These are phyloP conservation scores for Zoysia japonica DNA, from an alignment of 176 grass and related monocot genomes.

Conservation along the genomic window DNA sequence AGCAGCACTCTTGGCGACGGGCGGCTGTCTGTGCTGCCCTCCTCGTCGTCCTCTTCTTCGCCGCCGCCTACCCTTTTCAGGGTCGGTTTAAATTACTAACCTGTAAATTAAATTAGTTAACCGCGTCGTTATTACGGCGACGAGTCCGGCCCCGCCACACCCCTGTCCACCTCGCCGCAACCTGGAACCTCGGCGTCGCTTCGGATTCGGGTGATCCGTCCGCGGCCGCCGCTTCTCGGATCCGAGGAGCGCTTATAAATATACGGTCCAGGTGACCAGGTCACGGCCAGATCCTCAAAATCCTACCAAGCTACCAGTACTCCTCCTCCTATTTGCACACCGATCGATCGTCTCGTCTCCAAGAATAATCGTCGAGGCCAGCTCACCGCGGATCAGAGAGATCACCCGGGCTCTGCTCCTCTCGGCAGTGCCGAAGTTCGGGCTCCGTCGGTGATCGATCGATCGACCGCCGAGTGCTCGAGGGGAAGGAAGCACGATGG, in stretches of 20 bases:
- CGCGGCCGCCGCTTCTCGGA: not conserved
- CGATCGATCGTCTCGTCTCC: no score
- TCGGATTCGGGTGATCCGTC: not conserved
- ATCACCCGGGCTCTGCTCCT: not conserved
- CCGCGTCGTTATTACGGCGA: not conserved
- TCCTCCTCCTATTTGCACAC: not conserved
- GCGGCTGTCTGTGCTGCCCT: not conserved
- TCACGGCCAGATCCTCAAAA: not conserved
- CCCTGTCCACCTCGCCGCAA: not conserved
- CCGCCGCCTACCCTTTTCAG: not conserved
- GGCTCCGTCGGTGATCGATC: not conserved
- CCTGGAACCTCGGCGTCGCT: not conserved
- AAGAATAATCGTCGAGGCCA: not conserved
- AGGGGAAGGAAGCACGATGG: not conserved
- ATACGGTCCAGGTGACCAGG: not conserved
- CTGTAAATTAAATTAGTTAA: not conserved
- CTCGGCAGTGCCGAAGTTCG: not conserved
- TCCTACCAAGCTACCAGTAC: not conserved
- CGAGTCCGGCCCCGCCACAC: not conserved
- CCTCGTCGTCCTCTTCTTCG: not conserved
- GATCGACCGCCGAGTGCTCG: not conserved
- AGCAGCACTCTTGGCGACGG: constrained; percentile 36
- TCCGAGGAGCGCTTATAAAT: constrained; percentile 5
- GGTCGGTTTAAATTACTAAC: not conserved
- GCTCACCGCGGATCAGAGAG: not conserved